These are phyloP conservation scores for Schwanniomyces pseudopolymorphus DNA, from an alignment of 805 yeast genomes.

Conservation along the genomic window DNA sequence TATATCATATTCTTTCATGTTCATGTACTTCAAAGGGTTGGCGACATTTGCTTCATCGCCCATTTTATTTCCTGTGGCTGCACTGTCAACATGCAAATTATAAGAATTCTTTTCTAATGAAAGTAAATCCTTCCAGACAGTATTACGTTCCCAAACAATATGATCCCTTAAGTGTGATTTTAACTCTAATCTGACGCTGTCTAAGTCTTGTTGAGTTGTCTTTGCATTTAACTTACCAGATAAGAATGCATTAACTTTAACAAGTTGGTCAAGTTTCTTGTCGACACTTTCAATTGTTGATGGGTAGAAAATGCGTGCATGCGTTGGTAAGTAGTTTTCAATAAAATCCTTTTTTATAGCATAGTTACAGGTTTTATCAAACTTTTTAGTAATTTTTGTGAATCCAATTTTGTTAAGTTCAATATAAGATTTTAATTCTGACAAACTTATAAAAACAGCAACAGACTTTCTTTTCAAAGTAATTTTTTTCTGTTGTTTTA, in stretches of 20 bases:
- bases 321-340: constrained; percentile 38
- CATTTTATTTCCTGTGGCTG: constrained; percentile 18
- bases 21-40: constrained; percentile 18
- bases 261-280: constrained; percentile 50
- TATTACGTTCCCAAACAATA: constrained; percentile 95
- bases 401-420: constrained; percentile 89
- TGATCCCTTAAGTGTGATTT: constrained; percentile 74
- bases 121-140: constrained; percentile 97
- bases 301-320: constrained; percentile 57
- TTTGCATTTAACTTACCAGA: constrained; percentile 36
- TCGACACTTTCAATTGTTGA: constrained; percentile 39
- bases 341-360: constrained; percentile 60
- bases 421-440: constrained; percentile 79
- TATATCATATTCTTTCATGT: constrained; percentile 15
- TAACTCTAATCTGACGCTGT: constrained; percentile 44
- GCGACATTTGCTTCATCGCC: constrained; percentile 21
- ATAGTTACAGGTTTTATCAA: constrained; percentile 77
- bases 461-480: constrained; percentile 67
- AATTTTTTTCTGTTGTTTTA: constrained; percentile 52
- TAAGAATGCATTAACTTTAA: constrained; percentile 52
- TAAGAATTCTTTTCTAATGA: constrained; percentile 50
- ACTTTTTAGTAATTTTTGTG: constrained; percentile 85
- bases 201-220: constrained; percentile 49
- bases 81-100: constrained; percentile 23
- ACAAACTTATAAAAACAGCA: constrained; percentile 66